Evolutionary conservation across 2,329 filamentous ascomycete genomes (phyloP), one percentile per base, ranked within the genome.

Genomic region (Curvularia sp.): DNA sequence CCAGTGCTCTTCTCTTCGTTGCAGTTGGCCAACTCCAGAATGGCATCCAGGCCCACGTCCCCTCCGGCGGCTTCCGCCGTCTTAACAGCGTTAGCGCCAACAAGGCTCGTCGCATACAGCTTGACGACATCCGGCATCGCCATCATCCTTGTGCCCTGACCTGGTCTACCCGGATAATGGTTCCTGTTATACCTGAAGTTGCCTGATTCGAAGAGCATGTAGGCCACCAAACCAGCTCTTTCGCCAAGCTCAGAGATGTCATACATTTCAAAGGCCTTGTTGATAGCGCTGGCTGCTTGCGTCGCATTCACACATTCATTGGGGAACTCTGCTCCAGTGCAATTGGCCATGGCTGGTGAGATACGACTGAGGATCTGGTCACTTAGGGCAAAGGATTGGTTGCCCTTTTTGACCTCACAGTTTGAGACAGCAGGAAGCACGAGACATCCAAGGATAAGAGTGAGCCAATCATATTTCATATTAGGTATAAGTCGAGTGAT

Each of bases 111-210:
- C 4, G 85, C 86, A 63, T 89, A 89, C 66, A 80, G 65, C 1
- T 79, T 61, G 66, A 88, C 87, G 74, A 78, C 87, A 1, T 75
- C 68, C 0, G 84, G 78, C 49, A 79, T 82, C 75, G 88, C 84
- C 87, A 90, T 89, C 70, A 87, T 48, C 21, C 46, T 21, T 0
- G 90, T 92, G 28, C 90, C 90, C 74, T 93, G 89, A 12, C 90
- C 91, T 0, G 88, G 82, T 0, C 78, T 70, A 15, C 82, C 84
- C 1, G 63, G 80, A 38, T 12, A 83, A 67, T 87, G 80, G 77
- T 92, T 92, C 74, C 81, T 83, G 77, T 88, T 91, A 82, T 86
- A 93, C 68, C 84, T 82, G 78, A 93, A 90, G 61, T 87, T 82
- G 25, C 56, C 86, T 1, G 85, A 87, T 79, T 96, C 92, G 71